Percentiles rank a stretch among this genome's conserved stretches.
Evolutionary conservation across 495 filamentous ascomycete species (phyloP).

Genomic region (Pyronema omphalodes): DNA sequence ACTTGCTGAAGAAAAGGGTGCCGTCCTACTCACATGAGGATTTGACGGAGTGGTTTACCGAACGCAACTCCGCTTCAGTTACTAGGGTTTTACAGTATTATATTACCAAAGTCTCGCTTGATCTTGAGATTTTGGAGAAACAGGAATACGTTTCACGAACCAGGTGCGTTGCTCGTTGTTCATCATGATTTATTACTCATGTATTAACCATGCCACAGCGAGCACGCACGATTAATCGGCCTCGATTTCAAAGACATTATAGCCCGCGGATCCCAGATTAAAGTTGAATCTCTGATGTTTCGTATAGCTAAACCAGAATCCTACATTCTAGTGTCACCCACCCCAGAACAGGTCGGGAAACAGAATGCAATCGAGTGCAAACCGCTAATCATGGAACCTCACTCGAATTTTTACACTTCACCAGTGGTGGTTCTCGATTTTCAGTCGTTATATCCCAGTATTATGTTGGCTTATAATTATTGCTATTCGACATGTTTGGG

Average conservation of each 20-base stretch:
- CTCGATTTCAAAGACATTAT: constrained; percentile 95
- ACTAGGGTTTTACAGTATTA: constrained; percentile 65
- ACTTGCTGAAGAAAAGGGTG: constrained; percentile 64
- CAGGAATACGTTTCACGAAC: constrained; percentile 80
- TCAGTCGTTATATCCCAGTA: constrained; percentile 85
- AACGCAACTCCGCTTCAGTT: constrained; percentile 45
- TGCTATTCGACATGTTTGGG: constrained; percentile 96
- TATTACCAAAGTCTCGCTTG: constrained; percentile 52
- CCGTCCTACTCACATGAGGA: constrained; percentile 68
- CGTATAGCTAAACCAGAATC: constrained; percentile 95
- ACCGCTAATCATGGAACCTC: constrained; percentile 93
- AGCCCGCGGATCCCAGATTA: constrained; percentile 86
- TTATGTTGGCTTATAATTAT: constrained; percentile 99
- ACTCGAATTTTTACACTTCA: constrained; percentile 82
- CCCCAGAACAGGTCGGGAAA: constrained; percentile 45
- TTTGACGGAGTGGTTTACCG: constrained; percentile 65
- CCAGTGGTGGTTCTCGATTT: constrained; percentile 88
- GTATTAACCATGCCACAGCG: constrained; percentile 27
- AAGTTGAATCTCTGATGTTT: constrained; percentile 97
- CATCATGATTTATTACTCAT: constrained; percentile 1
- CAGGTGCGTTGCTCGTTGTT: constrained; percentile 24
- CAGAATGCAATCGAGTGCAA: constrained; percentile 93
- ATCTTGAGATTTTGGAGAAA: constrained; percentile 77
- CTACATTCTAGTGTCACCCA: constrained; percentile 76
- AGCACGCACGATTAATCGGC: constrained; percentile 81